These are phyloP conservation scores for Polygonum maritimum DNA, from an alignment of 148 eudicot genomes.

Conservation along the genomic window DNA sequence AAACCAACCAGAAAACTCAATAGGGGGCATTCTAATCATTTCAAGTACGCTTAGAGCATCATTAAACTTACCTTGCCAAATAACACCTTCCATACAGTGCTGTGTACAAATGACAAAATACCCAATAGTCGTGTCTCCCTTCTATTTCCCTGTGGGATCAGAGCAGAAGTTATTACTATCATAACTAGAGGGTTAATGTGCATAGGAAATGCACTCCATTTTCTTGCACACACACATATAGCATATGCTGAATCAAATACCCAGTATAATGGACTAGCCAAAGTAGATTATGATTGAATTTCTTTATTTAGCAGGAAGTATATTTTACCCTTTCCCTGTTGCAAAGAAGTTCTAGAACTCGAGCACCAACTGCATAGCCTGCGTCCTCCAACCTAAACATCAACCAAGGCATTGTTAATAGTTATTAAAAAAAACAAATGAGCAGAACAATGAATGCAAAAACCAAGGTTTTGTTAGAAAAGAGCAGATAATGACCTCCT, in stretches of 20 bases:
- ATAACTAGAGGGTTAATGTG: background rate
- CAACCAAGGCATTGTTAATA: background rate
- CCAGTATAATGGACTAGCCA: background rate
- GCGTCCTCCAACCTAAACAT: slow-evolving; percentile 87
- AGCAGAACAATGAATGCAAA: background rate
- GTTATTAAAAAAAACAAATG: background rate
- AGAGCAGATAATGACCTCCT: slow-evolving; percentile 46
- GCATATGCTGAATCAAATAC: background rate
- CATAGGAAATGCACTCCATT: background rate
- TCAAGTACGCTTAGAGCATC: background rate
- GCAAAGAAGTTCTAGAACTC: slow-evolving; percentile 94
- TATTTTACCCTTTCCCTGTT: slow-evolving; percentile 85
- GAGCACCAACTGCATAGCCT: slow-evolving; percentile 95
- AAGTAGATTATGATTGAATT: background rate
- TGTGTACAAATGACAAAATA: slow-evolving; percentile 91
- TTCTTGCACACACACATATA: background rate
- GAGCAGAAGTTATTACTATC: background rate
- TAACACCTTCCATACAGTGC: slow-evolving; percentile 98
- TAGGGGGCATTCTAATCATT: background rate
- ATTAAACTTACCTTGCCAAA: slow-evolving; percentile 78
- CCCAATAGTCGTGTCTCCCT: slow-evolving; percentile 97
- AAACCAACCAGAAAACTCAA: background rate
- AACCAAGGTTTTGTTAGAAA: background rate
- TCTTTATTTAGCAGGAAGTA: background rate
- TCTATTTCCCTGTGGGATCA: slow-evolving; percentile 70